A percentile compares a stretch with the other conserved stretches of the same genome.
These are phyloP conservation scores for Trichodelitschia bisporula DNA, from an alignment of 495 filamentous ascomycete species.

Conservation along the genomic window DNA sequence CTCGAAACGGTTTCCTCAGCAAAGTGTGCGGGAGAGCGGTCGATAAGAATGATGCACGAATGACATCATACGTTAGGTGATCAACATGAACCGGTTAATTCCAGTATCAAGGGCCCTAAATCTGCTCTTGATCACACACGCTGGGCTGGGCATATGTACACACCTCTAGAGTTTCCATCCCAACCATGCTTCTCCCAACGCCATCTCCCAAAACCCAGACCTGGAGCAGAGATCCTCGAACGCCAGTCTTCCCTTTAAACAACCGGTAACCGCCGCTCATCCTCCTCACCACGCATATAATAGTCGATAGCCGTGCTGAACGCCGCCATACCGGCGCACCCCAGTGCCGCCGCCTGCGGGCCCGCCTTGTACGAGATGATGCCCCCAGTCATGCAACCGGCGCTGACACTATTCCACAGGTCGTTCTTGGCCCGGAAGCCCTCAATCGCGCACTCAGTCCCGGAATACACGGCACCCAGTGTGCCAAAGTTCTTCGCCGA, in stretches of 20 bases:
- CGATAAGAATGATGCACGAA: no score
- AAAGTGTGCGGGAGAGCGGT: no score
- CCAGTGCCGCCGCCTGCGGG: conserved; percentile 68
- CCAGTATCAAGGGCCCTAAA: no score
- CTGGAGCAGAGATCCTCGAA: no score
- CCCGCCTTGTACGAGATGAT: conserved; percentile 64
- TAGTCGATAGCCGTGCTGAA: conserved; percentile 89
- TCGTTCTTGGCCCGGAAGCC: conserved; percentile 85
- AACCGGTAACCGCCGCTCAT: conserved; percentile 3
- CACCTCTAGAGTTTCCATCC: no score
- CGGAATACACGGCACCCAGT: conserved; percentile 70
- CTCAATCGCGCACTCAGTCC: conserved; percentile 91
- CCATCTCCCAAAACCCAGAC: neutral
- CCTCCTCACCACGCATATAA: conserved; percentile 45
- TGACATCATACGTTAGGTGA: no score
- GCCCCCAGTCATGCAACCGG: conserved; percentile 81
- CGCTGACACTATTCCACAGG: conserved; percentile 61
- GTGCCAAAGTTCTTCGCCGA: conserved; percentile 88
- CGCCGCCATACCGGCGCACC: conserved; percentile 85
- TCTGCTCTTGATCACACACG: no score
- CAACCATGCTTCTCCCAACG: neutral
- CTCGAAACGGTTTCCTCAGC: no score
- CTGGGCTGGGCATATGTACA: no score
- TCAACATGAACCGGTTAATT: no score
- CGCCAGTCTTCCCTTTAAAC: conserved; percentile 1